phyloP scores from a whole-genome alignment of 495 filamentous ascomycete species.

The Aspergillus bertholletiae region DNA sequence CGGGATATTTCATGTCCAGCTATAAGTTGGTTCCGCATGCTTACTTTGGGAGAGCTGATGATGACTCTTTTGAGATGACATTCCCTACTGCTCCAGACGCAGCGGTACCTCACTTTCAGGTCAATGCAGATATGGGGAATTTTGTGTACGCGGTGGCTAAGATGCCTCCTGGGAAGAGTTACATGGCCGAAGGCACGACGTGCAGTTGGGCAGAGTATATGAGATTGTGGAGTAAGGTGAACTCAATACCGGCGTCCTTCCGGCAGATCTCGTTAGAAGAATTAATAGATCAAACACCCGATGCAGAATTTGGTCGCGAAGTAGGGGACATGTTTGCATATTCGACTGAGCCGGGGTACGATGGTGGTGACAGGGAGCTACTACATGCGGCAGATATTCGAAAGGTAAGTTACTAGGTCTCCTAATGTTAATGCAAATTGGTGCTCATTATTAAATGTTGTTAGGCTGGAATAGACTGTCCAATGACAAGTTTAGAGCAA shows the following conservation, averaged over 20 bases:
- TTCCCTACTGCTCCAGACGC: constrained; percentile 27
- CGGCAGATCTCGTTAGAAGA: constrained; percentile 33
- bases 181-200: constrained; percentile 36
- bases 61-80: constrained; percentile 28
- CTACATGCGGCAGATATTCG: constrained; percentile 35
- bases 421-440: background rate
- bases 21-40: constrained; percentile 31
- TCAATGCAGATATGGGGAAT: constrained; percentile 35
- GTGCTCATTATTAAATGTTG: background rate
- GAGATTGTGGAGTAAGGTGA: constrained; percentile 27
- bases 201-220: constrained; percentile 33
- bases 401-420: constrained; percentile 25
- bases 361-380: constrained; percentile 30
- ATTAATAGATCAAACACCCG: constrained; percentile 24
- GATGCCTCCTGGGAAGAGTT: constrained; percentile 37
- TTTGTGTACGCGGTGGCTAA: constrained; percentile 41
- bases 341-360: constrained; percentile 35
- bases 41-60: constrained; percentile 24
- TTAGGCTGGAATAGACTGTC: constrained; percentile 17
- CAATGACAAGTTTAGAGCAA: constrained; percentile 19
- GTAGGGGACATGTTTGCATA: constrained; percentile 37
- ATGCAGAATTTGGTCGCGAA: constrained; percentile 31
- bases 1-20: constrained; percentile 41
- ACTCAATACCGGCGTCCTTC: constrained; percentile 20
- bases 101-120: constrained; percentile 34